Evolutionary conservation across 2,329 filamentous ascomycete species (phyloP).

Genomic region (Aspergillus phoenicis): DNA sequence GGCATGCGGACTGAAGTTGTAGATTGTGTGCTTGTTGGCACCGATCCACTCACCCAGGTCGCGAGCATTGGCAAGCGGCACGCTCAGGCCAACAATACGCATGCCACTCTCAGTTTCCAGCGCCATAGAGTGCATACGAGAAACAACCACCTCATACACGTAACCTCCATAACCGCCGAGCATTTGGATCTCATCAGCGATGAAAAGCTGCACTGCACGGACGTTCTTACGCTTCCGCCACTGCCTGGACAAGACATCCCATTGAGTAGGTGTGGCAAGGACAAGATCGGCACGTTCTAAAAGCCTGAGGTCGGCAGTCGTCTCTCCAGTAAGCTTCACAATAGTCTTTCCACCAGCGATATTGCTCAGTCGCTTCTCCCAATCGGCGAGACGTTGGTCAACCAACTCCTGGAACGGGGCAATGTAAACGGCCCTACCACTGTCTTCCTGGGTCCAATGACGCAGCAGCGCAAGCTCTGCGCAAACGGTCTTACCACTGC

Average conservation of each 20-base stretch:
- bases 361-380: slow-evolving; percentile 73
- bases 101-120: slow-evolving; percentile 82
- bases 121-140: slow-evolving; percentile 94
- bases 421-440: slow-evolving; percentile 85
- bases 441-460: slow-evolving; percentile 75
- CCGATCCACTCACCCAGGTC: slow-evolving; percentile 98
- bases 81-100: slow-evolving; percentile 85
- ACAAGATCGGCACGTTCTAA: slow-evolving; percentile 86
- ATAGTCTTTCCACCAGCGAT: slow-evolving; percentile 84
- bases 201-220: slow-evolving; percentile 84
- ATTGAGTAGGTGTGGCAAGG: slow-evolving; percentile 88
- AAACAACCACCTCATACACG: slow-evolving; percentile 95
- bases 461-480: slow-evolving; percentile 90
- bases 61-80: slow-evolving; percentile 87
- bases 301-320: slow-evolving; percentile 83
- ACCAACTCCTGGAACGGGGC: slow-evolving; percentile 94
- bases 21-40: slow-evolving; percentile 95
- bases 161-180: slow-evolving; percentile 84
- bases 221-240: slow-evolving; percentile 98
- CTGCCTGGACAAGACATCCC: slow-evolving; percentile 92
- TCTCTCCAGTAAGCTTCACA: slow-evolving; percentile 92
- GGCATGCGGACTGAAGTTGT: slow-evolving; percentile 94
- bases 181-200: slow-evolving; percentile 94
- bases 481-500: slow-evolving; percentile 95
- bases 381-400: slow-evolving; percentile 78